Evolutionary conservation across 495 filamentous ascomycete species (phyloP), one percentile per base, ranked within the genome.

Genomic region (Daldinia vernicosa): DNA sequence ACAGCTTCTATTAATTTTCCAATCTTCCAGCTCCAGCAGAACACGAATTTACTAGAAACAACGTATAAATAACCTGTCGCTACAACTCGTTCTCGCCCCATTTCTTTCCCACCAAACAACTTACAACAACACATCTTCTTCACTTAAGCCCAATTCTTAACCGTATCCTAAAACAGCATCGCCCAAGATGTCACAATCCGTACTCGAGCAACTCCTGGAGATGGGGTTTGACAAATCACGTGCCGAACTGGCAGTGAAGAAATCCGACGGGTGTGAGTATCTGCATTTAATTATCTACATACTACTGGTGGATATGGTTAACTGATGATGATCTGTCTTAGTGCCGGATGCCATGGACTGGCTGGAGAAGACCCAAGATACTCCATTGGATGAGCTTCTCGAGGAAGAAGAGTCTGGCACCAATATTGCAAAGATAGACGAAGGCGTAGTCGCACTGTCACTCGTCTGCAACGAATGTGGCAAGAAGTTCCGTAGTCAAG

Each of bases 191-290:
- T 85, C 85, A 15, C 80, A 82, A 30, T 86, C 90, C 39, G 92
- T 96, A 75, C 84, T 97, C 17, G 88, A 95, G 12, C 84, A 89
- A 73, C 90, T 99, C 76, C 76, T 96, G 72, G 94, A 96, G 60
- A 98, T 98, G 94, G 95, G 95, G 74, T 99, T 99, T 71, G 93
- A 97, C 66, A 85, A 88, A 74, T 88, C 91, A 69, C 85, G 90
- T 71, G 91, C 92, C 35, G 86, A 93, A 79, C 77, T 98, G 19
- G 95, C 96, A 35, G 84, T 96, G 60, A 89, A 92, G 75, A 91
- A 91, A 76, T 85, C 89, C 33, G 91, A 92, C 55, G 89, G 89
- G 56, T 76, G 94, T 94, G 79, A 81, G 92, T 85, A 19, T 58
- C 32, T 32, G 55, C 56, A 2, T 28, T 54, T 27, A 24, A 35